A percentile compares a stretch with the other conserved stretches of the same genome.
phyloP scores from a whole-genome alignment of 805 yeast genomes.

The Saturnispora sanitii region DNA sequence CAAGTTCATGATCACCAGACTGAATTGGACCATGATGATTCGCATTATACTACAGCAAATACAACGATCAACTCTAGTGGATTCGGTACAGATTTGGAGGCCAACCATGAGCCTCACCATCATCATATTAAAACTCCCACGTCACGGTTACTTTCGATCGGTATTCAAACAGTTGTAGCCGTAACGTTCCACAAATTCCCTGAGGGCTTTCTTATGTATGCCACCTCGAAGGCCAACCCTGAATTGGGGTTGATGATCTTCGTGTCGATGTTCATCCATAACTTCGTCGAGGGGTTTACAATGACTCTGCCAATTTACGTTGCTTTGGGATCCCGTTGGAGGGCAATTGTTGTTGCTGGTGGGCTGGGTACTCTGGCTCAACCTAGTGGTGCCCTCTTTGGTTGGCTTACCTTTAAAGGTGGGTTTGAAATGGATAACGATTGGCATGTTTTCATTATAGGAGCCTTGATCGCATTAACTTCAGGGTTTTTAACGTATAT shows the following conservation, averaged over 20 bases:
- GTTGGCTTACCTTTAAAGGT: conserved; percentile 38
- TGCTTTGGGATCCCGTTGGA: conserved; percentile 50
- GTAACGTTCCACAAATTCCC: conserved; percentile 86
- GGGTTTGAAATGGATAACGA: conserved; percentile 28
- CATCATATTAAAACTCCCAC: conserved; percentile 73
- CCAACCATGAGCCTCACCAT: conserved; percentile 32
- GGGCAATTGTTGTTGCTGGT: conserved; percentile 58
- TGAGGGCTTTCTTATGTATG: conserved; percentile 86
- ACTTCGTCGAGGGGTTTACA: conserved; percentile 87
- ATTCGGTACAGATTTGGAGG: conserved; percentile 5
- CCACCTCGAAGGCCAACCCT: conserved; percentile 60
- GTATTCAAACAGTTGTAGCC: conserved; percentile 83
- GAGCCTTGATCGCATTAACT: conserved; percentile 58
- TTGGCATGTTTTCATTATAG: conserved; percentile 39
- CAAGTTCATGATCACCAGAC: conserved; percentile 6
- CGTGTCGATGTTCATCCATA: conserved; percentile 77
- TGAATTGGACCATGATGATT: no score
- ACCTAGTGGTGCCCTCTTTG: conserved; percentile 80
- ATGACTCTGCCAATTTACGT: conserved; percentile 86
- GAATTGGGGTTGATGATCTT: conserved; percentile 72
- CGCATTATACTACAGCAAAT: no score
- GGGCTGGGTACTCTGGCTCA: conserved; percentile 76
- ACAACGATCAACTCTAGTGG: no score
- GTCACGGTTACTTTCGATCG: conserved; percentile 73
- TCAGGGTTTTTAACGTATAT: conserved; percentile 80